Evolutionary conservation across 129 eudicot genomes (phyloP).

Genomic region (Logfia minima): DNA sequence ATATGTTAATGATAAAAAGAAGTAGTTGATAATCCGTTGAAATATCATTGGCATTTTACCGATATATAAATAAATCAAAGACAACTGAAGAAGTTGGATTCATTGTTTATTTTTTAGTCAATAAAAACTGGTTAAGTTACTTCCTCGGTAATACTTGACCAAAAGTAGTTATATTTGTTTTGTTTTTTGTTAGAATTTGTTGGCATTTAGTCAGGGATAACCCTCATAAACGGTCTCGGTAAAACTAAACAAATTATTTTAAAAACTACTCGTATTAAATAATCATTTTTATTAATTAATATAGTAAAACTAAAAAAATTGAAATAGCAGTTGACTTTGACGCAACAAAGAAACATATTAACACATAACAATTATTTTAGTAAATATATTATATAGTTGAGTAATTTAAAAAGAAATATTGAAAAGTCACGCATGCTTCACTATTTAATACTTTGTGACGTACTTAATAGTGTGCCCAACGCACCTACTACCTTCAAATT

Average conservation of each 20-base stretch:
- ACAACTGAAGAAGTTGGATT: background rate
- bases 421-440: conserved; percentile 7
- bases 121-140: background rate
- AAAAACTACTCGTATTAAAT: no score
- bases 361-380: background rate
- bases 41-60: background rate
- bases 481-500: background rate
- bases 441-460: background rate
- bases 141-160: background rate
- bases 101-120: background rate
- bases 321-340: background rate
- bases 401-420: background rate
- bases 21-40: no score
- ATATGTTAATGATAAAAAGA: no score
- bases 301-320: no score
- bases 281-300: no score
- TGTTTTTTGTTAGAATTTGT: background rate
- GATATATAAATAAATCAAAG: background rate
- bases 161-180: background rate
- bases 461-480: background rate
- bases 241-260: no score
- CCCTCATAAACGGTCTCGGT: no score
- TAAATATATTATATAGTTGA: background rate
- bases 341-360: background rate
- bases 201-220: no score